Base-by-base conservation (phyloP, 2,329 filamentous ascomycete species). In the Nannizziopsis barbatae region DNA sequence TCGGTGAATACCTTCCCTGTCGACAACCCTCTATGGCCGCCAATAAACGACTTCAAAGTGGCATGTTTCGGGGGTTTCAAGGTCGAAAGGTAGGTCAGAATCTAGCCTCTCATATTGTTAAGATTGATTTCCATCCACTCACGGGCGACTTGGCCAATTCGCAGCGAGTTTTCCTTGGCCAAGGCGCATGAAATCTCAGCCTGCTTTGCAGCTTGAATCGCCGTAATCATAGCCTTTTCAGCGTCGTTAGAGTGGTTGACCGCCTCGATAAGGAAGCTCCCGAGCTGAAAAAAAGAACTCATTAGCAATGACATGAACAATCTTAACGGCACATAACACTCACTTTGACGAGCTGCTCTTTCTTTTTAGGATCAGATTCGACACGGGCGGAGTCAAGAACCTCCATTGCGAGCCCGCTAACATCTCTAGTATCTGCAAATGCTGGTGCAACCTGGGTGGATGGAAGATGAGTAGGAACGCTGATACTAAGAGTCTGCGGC, bases 181-280 rank as follows among this genome's bases (percentile, higher is more conserved):
- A 52, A 40, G n/a, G 55, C 52, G 35, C 53, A 56, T 6, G 52
- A 50, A 20, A 56, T 43, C 45, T 57, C 55, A 3, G 55, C 53
- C 37, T 55, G 49, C 18, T 53, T 57, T 20, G 55, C 55, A 38
- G 55, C 53, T 39, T 56, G 53, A 22, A 54, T 48, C 14, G 55
- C 55, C 5, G 43, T 49, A 5, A 57, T 42, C 55, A 57, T 57
- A n/a, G 55, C 48, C 33, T 53, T 53, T 20, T 57, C 53, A 0
- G 55, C 55, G 36, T 57, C 53, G 35, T 57, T 51, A n/a, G 52
- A 52, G 38, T 56, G 42, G 33, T 57, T 57, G n/a, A 57, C 51
- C 0, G 52, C 49, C 36, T 57, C 54, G 37, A 57, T 53, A 27
- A 56, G 53, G 31, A 53, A 52, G 47, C 51, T 53, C 10, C 52